phyloP scores from a whole-genome alignment of 345 rosid species.

The Ricinus communis region DNA sequence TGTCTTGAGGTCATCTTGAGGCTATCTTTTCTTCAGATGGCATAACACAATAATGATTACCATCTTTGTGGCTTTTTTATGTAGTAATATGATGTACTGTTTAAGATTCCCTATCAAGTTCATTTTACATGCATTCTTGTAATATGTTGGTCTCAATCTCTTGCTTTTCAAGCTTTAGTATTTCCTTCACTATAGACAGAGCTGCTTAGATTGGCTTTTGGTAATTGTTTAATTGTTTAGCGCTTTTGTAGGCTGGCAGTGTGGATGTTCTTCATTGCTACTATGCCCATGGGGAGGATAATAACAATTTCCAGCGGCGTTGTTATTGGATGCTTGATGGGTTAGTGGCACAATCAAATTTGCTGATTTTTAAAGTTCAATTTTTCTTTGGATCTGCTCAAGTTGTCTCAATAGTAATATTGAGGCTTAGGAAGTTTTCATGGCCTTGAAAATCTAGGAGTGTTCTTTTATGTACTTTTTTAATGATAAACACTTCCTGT shows the following conservation, averaged over 20 bases:
- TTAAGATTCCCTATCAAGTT: neutral
- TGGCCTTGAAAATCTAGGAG: neutral
- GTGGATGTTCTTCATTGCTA: constrained; percentile 91
- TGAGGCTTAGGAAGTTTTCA: neutral
- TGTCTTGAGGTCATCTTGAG: neutral
- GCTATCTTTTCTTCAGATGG: neutral
- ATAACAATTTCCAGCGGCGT: constrained; percentile 80
- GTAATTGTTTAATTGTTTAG: neutral
- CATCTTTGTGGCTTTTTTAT: neutral
- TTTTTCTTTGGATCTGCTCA: constrained; percentile 5
- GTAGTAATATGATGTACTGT: neutral
- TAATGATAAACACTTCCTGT: neutral
- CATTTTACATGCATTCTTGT: neutral
- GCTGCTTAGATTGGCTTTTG: neutral
- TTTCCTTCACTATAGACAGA: neutral
- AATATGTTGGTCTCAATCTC: neutral
- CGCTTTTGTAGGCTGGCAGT: constrained; percentile 64
- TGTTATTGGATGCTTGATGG: constrained; percentile 94
- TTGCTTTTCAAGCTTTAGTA: neutral
- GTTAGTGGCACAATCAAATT: constrained; percentile 44
- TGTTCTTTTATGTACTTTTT: neutral
- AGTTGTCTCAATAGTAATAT: neutral
- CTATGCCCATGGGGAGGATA: constrained; percentile 92
- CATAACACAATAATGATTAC: neutral
- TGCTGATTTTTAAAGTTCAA: constrained; percentile 8